phyloP scores from a whole-genome alignment of 2,329 filamentous ascomycete species.

The Penicillium freii region DNA sequence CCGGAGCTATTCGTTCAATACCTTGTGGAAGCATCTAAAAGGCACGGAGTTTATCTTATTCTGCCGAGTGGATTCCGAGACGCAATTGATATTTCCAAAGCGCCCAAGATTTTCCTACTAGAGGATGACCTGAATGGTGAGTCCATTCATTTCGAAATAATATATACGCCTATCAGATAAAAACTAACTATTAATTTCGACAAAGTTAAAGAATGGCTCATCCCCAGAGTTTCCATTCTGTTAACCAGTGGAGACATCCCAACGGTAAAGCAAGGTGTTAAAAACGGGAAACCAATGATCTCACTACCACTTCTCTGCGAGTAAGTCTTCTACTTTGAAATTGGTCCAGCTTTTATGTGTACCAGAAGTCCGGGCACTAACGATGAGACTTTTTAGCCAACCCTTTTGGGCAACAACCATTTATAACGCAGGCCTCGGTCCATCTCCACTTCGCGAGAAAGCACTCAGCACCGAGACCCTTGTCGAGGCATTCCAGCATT shows the following conservation, averaged over 20 bases:
- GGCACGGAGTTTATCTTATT: neutral
- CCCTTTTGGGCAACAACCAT: neutral
- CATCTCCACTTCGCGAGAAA: neutral
- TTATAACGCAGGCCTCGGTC: neutral
- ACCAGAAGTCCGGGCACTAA: neutral
- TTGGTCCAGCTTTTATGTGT: no score
- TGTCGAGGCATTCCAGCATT: neutral
- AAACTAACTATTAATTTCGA: neutral
- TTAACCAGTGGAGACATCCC: neutral
- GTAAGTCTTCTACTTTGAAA: neutral
- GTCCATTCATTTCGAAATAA: neutral
- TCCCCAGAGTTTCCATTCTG: neutral
- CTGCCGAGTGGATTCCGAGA: neutral
- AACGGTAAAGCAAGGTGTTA: neutral
- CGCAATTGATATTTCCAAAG: neutral
- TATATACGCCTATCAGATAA: neutral
- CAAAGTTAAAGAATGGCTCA: neutral
- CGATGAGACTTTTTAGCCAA: neutral
- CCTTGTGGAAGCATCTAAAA: neutral
- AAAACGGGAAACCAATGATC: conserved; percentile 3
- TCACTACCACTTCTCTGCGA: conserved; percentile 7
- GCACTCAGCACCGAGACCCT: neutral
- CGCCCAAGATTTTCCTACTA: neutral
- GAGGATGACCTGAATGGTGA: neutral
- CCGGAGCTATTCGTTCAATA: neutral